phyloP scores from a whole-genome alignment of 2,329 filamentous ascomycete genomes.

The Geosmithia putterillii region DNA sequence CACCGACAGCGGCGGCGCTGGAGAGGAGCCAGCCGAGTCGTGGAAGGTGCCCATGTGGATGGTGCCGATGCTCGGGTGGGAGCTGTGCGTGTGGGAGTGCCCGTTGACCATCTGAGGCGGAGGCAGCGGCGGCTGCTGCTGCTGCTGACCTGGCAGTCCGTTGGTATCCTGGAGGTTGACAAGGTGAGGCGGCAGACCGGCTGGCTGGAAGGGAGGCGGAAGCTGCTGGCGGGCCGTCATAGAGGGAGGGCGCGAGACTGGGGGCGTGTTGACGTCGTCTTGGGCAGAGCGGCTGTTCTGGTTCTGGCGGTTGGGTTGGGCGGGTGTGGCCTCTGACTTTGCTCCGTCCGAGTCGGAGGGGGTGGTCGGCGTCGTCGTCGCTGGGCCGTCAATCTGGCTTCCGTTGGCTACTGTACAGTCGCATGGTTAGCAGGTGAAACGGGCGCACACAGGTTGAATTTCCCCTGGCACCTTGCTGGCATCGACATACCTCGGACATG shows the following conservation, averaged over 20 bases:
- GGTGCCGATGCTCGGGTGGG: slow-evolving; percentile 40
- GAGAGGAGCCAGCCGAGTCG: slow-evolving; percentile 45
- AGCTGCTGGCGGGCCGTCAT: slow-evolving; percentile 12
- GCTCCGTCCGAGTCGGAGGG: not conserved
- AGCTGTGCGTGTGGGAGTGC: not conserved
- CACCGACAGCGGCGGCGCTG: slow-evolving; percentile 30
- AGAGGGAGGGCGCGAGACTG: not conserved
- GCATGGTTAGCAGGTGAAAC: not conserved
- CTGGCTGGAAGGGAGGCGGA: slow-evolving; percentile 28
- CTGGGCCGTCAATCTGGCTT: not conserved
- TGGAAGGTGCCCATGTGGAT: slow-evolving; percentile 43
- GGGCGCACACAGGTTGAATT: not conserved
- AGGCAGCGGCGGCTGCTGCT: not conserved
- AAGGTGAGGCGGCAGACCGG: not conserved
- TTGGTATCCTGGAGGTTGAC: not conserved
- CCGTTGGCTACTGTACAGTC: not conserved
- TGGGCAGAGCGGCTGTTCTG: not conserved
- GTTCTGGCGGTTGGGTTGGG: not conserved
- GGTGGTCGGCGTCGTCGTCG: not conserved
- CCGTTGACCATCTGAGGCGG: not conserved
- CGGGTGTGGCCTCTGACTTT: not conserved
- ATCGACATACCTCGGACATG: not conserved
- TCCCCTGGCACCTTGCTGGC: not conserved
- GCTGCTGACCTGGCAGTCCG: not conserved
- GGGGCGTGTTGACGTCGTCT: not conserved